A percentile compares a stretch with the other conserved stretches of the same genome.
These are phyloP conservation scores for Paracoccidioides brasiliensis DNA, from an alignment of 2,329 filamentous ascomycete species.

Conservation along the genomic window DNA sequence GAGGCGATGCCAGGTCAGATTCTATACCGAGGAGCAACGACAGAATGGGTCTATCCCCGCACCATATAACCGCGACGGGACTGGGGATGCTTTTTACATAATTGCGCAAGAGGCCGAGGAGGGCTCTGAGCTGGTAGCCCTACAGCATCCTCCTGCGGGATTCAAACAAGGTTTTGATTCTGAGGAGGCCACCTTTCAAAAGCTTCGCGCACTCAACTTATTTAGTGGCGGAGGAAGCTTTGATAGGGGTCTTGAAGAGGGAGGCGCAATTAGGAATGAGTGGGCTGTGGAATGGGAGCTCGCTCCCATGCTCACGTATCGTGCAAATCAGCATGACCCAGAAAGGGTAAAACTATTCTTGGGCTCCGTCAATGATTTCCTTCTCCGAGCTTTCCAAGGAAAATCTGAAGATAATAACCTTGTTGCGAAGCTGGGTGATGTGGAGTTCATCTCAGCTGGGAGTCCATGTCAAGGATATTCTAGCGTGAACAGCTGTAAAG, in stretches of 20 bases:
- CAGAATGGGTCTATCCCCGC: conserved; percentile 33
- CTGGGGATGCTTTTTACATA: conserved; percentile 54
- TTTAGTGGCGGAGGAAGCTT: conserved; percentile 71
- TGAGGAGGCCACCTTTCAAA: conserved; percentile 15
- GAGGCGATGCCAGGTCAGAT: conserved; percentile 47
- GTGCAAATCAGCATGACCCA: conserved; percentile 46
- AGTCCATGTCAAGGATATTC: conserved; percentile 72
- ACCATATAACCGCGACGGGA: conserved; percentile 54
- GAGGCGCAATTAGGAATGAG: conserved; percentile 49
- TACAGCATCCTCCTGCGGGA: conserved; percentile 12
- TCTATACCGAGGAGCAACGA: conserved; percentile 33
- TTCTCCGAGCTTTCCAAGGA: conserved; percentile 44
- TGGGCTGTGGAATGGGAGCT: conserved; percentile 56
- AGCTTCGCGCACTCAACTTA: conserved; percentile 52
- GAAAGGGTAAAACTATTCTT: conserved; percentile 43
- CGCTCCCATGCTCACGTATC: conserved; percentile 57
- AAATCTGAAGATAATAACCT: conserved; percentile 21
- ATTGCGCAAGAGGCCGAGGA: conserved; percentile 29
- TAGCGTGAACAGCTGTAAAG: conserved; percentile 44
- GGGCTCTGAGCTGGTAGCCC: conserved; percentile 4
- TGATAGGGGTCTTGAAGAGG: conserved; percentile 62
- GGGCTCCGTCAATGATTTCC: conserved; percentile 59
- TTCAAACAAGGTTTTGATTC: conserved; percentile 44
- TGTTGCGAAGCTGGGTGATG: conserved; percentile 47
- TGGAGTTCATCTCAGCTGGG: conserved; percentile 59